Evolutionary conservation across 768 basidiomycete genomes (phyloP), one percentile per base, ranked within the genome.

Genomic region (Boletus eberwhitei): DNA sequence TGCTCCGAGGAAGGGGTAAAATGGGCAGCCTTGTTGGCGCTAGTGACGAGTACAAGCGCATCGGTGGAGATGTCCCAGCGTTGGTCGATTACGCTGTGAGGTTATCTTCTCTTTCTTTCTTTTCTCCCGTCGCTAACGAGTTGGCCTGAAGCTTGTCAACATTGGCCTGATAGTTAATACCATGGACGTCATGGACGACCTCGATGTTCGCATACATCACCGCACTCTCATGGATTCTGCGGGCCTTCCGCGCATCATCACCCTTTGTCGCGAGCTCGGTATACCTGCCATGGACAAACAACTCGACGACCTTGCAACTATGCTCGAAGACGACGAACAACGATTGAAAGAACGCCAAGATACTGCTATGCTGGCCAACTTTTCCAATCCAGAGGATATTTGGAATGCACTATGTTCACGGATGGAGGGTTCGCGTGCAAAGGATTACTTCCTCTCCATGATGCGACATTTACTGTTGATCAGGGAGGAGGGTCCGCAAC

Each of bases 11-110:
- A 3, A 77, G 93, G 52, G 96, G 96, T 1, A 88, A 86, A 69
- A 94, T 98, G 92, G 96, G 96, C 1, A 97, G 90, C 67, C 71
- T 90, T 38, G 96, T 99, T 8, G 97, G 97, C 0, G 93, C 93
- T 22, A 96, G 94, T 62, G 91, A 95, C 14, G 94, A 98, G 61
- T 82, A 95, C 52, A 81, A 80, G 70, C 84, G 82, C 54, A 75
- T 79, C 55, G 82, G 81, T 43, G 84, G 86, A 38, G 68, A 83
- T 19, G 87, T 89, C 55, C 82, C 77, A 39, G 81, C 82, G 41
- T 69, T 95, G 57, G 87, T 87, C 56, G 93, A 96, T 48, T 96
- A 95, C 62, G 88, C 90, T 67, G 93, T 95, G 63, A 62, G 87
- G 75, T 50, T 50, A 35, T 43, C 26, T 51, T 52, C 17, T 5